Base-by-base conservation (phyloP, 192 early-diverging fungal genomes). In the Cetraspora pellucida region DNA sequence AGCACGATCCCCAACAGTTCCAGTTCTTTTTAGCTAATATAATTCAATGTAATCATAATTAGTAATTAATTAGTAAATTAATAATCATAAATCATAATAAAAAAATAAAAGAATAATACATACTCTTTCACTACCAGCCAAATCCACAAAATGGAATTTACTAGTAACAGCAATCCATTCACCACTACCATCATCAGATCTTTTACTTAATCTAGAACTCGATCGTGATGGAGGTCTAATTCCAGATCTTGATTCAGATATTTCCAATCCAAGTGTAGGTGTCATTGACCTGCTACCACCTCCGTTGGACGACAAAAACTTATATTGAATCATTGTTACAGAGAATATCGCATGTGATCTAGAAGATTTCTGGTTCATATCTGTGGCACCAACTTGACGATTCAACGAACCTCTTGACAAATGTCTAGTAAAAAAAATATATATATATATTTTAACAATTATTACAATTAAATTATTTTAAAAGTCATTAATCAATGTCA, bases 141-240 rank as follows among this genome's bases (percentile, higher is more conserved):
- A 83, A 85, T 99, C 98, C 16, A 99, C 98, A 87, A 99, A 99
- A 80, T 97, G 95, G 71, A 99, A 95, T 83, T 98, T 99, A 43
- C 94, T 95, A 7, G 85, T 86, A 16, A 94, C 80, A 5, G 85
- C 83, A n/a, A 14, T 19, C 13, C 50, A 14, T 17, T 92, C 77
- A 79, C 86, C 85, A 64, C 90, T 90, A 10, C 84, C 90, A 28
- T 86, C 84, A 16, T 82, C 65, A 31, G 25, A 43, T 57, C 65
- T 30, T 71, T 65, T 66, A 49, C 77, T 49, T 27, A 63, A 43
- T 10, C 74, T 49, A 14, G 30, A 31, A 31, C 44, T 49, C 45
- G 71, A 46, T 59, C 67, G 61, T 5, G 77, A 45, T n/a, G 78
- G 28, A 31, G 77, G 28, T 47, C 49, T 7, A 10, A 37, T 23